phyloP scores from a whole-genome alignment of 148 eudicot species.

The Chenopodium berlandieri region DNA sequence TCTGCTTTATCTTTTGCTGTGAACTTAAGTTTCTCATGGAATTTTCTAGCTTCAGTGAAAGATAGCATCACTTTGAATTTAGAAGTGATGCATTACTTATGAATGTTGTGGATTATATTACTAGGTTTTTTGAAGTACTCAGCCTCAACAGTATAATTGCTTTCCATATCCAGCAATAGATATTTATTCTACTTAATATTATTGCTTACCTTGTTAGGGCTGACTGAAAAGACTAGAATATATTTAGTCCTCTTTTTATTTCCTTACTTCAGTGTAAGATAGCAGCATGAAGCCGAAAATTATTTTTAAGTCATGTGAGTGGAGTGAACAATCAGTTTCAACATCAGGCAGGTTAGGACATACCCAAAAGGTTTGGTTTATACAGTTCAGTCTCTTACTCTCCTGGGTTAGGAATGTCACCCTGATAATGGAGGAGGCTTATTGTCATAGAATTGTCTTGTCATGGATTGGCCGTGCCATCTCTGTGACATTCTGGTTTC shows the following conservation, averaged over 20 bases:
- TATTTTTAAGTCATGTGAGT: neutral
- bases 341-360: neutral
- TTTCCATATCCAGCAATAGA: too few species aligned
- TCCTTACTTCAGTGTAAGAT: neutral
- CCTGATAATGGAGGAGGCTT: neutral
- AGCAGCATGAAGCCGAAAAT: neutral
- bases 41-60: neutral
- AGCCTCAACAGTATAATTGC: neutral
- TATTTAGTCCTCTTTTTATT: neutral
- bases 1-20: neutral
- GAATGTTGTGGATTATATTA: neutral
- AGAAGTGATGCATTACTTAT: neutral
- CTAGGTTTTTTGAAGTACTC: neutral
- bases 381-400: neutral
- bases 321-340: neutral
- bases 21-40: neutral
- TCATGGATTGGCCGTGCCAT: neutral
- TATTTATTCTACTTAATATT: neutral
- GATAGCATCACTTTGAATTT: neutral
- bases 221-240: neutral
- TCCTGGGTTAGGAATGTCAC: neutral
- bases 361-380: neutral
- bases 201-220: neutral
- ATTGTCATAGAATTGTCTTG: neutral
- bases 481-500: neutral